phyloP scores from a whole-genome alignment of 2,329 filamentous ascomycete genomes.

The Cadophora sp. region DNA sequence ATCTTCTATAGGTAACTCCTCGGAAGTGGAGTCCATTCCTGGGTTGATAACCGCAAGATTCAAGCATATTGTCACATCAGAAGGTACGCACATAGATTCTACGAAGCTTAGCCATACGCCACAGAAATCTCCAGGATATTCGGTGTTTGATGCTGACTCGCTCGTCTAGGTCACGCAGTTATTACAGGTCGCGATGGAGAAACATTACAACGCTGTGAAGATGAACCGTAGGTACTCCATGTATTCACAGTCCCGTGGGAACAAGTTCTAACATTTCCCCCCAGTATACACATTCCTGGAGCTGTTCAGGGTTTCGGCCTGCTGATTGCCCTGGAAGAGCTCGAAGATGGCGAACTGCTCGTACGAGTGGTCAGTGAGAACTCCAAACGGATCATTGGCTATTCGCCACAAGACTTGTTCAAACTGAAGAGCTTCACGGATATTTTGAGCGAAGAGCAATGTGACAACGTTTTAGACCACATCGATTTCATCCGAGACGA shows the following conservation, averaged over 20 bases:
- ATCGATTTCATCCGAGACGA: conserved; percentile 89
- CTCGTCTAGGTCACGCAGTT: conserved; percentile 66
- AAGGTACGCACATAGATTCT: conserved; percentile 48
- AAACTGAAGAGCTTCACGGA: conserved; percentile 78
- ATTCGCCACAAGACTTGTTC: conserved; percentile 79
- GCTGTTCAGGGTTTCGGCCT: conserved; percentile 82
- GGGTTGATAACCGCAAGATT: conserved; percentile 73
- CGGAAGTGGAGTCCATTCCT: conserved; percentile 20
- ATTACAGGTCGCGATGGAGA: conserved; percentile 80
- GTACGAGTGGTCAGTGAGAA: conserved; percentile 85
- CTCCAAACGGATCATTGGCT: conserved; percentile 75
- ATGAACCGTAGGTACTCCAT: conserved; percentile 66
- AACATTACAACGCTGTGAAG: conserved; percentile 80
- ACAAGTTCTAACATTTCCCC: not conserved
- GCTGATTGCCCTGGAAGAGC: conserved; percentile 76
- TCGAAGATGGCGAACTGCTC: conserved; percentile 68
- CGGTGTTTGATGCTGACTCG: not conserved
- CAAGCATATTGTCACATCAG: conserved; percentile 76
- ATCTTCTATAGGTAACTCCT: not conserved
- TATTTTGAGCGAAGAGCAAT: conserved; percentile 82
- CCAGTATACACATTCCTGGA: conserved; percentile 78
- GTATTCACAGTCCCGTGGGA: not conserved
- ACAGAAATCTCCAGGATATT: too few species aligned
- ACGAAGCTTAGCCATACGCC: not conserved
- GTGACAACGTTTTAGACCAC: conserved; percentile 83